Percentiles rank a stretch among this genome's conserved stretches.
These are phyloP conservation scores for Penicillium canariense DNA, from an alignment of 495 filamentous ascomycete genomes.

Conservation along the genomic window DNA sequence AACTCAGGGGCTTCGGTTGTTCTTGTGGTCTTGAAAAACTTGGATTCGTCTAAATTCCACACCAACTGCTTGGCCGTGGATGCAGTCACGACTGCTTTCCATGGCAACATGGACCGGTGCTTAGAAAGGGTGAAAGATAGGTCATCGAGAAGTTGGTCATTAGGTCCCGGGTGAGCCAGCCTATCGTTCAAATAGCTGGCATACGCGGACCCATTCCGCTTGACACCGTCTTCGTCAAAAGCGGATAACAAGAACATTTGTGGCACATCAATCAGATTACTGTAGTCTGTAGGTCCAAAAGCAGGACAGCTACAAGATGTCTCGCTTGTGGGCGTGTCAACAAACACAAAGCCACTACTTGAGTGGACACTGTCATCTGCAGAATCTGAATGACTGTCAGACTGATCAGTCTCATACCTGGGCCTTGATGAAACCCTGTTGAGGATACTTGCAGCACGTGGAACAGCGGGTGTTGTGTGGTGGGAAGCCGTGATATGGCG, in stretches of 20 bases:
- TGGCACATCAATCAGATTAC: conserved; percentile 11
- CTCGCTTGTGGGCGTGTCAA: conserved; percentile 17
- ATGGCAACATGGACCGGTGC: conserved; percentile 24
- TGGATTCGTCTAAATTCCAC: conserved; percentile 15
- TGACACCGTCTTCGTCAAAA: conserved; percentile 32
- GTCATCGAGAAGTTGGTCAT: conserved; percentile 18
- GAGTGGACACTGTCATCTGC: conserved; percentile 11
- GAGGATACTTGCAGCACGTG: neutral
- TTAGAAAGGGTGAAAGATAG: conserved; percentile 26
- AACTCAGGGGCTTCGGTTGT: conserved; percentile 10
- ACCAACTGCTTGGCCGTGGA: conserved; percentile 23
- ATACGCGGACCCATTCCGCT: conserved; percentile 22
- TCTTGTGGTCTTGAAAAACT: conserved; percentile 19
- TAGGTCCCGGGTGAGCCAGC: neutral
- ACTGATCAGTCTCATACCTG: neutral
- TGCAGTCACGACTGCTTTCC: conserved; percentile 26
- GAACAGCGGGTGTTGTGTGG: conserved; percentile 6
- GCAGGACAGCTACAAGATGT: conserved; percentile 2
- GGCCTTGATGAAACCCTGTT: neutral
- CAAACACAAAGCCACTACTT: conserved; percentile 2
- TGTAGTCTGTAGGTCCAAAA: neutral
- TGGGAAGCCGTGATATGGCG: conserved; percentile 10
- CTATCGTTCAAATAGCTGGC: conserved; percentile 19
- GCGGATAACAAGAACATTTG: conserved; percentile 27
- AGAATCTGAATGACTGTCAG: conserved; percentile 2